Evolutionary conservation across 2,329 filamentous ascomycete species (phyloP).

Genomic region (Sarocladium kiliense): DNA sequence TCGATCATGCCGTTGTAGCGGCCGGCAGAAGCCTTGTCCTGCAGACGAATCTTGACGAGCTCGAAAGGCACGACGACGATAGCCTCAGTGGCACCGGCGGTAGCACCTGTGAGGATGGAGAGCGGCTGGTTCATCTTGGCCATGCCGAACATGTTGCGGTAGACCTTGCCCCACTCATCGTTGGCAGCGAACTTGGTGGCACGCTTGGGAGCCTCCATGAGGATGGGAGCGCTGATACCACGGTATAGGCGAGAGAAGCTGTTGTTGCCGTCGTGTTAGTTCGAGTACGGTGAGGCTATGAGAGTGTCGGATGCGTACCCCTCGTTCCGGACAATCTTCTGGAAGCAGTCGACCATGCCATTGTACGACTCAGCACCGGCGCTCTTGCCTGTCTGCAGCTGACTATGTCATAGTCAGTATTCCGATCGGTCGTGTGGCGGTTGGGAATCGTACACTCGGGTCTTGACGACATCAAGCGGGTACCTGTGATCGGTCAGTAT

Average conservation of each 20-base stretch:
- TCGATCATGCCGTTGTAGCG: slow-evolving; percentile 83
- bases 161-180: slow-evolving; percentile 95
- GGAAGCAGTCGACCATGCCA: slow-evolving; percentile 97
- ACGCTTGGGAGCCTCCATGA: slow-evolving; percentile 93
- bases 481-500: slow-evolving; percentile 63
- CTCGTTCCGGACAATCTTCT: slow-evolving; percentile 93
- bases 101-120: slow-evolving; percentile 88
- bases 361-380: slow-evolving; percentile 81
- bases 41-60: slow-evolving; percentile 95
- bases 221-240: slow-evolving; percentile 89
- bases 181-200: slow-evolving; percentile 99
- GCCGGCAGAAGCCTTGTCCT: slow-evolving; percentile 88
- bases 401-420: slow-evolving; percentile 43
- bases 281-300: slow-evolving; percentile 5
- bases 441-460: slow-evolving; percentile 68
- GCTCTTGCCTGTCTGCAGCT: slow-evolving; percentile 74
- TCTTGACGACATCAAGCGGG: slow-evolving; percentile 97
- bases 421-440: neutral
- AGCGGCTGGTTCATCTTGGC: slow-evolving; percentile 87
- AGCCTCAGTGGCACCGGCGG: slow-evolving; percentile 89
- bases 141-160: slow-evolving; percentile 79
- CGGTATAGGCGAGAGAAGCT: slow-evolving; percentile 90
- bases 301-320: slow-evolving; percentile 54
- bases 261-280: slow-evolving; percentile 11
- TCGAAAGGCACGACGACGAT: slow-evolving; percentile 98